A percentile compares a stretch with the other conserved stretches of the same genome.
Conservation (phyloP, 2,329 filamentous ascomycete species). For the Botryosphaeria dothidea region DNA sequence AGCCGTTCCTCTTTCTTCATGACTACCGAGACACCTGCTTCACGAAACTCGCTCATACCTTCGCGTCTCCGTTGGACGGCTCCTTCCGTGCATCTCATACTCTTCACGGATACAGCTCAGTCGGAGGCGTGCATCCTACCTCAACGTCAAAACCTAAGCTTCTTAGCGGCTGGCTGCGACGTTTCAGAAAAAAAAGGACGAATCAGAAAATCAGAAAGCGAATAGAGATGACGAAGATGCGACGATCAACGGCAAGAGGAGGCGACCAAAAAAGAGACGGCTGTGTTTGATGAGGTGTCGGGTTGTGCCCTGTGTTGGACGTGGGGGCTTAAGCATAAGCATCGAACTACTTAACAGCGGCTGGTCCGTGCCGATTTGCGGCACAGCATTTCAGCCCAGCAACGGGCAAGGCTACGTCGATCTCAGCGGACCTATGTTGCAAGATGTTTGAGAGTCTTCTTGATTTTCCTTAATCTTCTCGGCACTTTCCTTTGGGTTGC, state of each 20-base stretch:
- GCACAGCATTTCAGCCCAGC: neutral
- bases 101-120: neutral
- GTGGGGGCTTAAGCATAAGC: neutral
- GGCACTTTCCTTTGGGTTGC: neutral
- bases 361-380: neutral
- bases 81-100: neutral
- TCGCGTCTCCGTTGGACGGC: neutral
- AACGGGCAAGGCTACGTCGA: neutral
- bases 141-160: neutral
- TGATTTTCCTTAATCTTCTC: neutral
- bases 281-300: neutral
- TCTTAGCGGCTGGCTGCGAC: neutral
- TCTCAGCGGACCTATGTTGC: neutral
- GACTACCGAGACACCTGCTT: neutral
- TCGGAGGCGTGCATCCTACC: neutral
- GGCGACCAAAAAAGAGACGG: neutral
- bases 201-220: neutral
- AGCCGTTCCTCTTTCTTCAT: neutral
- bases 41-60: neutral
- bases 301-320: neutral
- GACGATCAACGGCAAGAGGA: neutral
- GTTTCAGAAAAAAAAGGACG: constrained; percentile 3
- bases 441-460: neutral
- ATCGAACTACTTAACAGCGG: neutral
- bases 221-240: neutral